Base-by-base conservation (phyloP, 2,329 filamentous ascomycete genomes). In the Lachnellula arida region DNA sequence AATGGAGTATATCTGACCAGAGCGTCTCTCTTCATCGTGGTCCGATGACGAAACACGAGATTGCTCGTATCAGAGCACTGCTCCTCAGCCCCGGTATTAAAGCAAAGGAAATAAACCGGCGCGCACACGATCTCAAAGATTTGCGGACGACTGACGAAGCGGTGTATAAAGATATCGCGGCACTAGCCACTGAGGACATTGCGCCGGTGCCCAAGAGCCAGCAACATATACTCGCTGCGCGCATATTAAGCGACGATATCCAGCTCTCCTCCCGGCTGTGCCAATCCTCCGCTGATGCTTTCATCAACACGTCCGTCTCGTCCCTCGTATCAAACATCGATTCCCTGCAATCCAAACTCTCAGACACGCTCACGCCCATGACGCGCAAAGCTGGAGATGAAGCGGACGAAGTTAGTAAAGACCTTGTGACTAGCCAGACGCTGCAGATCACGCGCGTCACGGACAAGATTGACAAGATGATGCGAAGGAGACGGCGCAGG, bases 11-110 rank as follows among this genome's bases (percentile, higher is more conserved):
- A 34, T 75, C 76, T 1, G 75, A 79, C 51, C 74, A 73, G 51
- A 70, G 65, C 32, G 63, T 68, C 3, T 68, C 72, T 4, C 67
- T 70, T 5, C 71, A 74, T 17, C 73, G 70, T 46, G 67, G 68
- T n/a, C 70, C 69, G 55, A 68, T 88, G 32, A 85, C 79, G 9
- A 84, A 81, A 64, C 82, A 82, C n/a, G 93, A 97, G 64, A 81
- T 96, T 52, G 88, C 88, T 15, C 85, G 91, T n/a, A 79, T 92
- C 2, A 81, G 85, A 55, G 82, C 90, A 0, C 77, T 95, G 8
- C 81, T 96, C 42, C 77, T 96, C 22, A 88, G 86, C 60, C 90
- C 91, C 0, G 92, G 91, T n/a, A 86, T 97, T 67, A 96, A 95
- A 73, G 92, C 93, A 0, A 85, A 85, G 66, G 89, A 94, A 67